Conservation (phyloP, 1,139 yeast species). For the Diutina siamensis region DNA sequence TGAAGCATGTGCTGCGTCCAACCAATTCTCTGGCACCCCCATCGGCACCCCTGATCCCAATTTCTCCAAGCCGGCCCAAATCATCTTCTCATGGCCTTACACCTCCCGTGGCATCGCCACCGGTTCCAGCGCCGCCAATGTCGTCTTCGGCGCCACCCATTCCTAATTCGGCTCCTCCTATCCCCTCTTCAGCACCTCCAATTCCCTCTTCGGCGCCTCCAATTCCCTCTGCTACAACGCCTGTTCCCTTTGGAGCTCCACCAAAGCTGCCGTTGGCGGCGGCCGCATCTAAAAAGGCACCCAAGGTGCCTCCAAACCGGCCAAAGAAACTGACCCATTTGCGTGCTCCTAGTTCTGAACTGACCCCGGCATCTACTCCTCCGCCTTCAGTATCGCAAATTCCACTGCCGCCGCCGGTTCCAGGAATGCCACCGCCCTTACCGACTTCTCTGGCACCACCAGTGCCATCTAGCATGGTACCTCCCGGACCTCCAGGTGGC, state of each 20-base stretch:
- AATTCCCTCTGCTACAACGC: slow-evolving; percentile 10
- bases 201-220: slow-evolving; percentile 8
- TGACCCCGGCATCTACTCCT: slow-evolving; percentile 6
- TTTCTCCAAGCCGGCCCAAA: not conserved
- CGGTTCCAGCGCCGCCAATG: not conserved
- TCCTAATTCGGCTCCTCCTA: slow-evolving; percentile 26
- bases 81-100: not conserved
- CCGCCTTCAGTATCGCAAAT: not conserved
- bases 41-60: not conserved
- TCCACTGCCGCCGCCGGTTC: not conserved
- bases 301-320: slow-evolving; percentile 14
- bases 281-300: slow-evolving; percentile 11
- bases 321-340: slow-evolving; percentile 20
- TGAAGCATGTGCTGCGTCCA: slow-evolving; percentile 21
- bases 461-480: slow-evolving; percentile 6
- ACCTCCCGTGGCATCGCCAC: not conserved
- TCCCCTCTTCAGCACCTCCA: slow-evolving; percentile 15
- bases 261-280: slow-evolving; percentile 10
- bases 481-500: slow-evolving; percentile 15
- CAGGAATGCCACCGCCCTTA: slow-evolving; percentile 6
- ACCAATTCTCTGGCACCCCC: not conserved
- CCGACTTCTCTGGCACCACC: not conserved
- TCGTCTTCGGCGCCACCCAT: slow-evolving; percentile 21
- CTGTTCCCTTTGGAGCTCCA: slow-evolving; percentile 7
- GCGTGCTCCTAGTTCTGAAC: slow-evolving; percentile 6